These are phyloP conservation scores for Linnemannia exigua DNA, from an alignment of 192 early-diverging fungal species.

Conservation along the genomic window DNA sequence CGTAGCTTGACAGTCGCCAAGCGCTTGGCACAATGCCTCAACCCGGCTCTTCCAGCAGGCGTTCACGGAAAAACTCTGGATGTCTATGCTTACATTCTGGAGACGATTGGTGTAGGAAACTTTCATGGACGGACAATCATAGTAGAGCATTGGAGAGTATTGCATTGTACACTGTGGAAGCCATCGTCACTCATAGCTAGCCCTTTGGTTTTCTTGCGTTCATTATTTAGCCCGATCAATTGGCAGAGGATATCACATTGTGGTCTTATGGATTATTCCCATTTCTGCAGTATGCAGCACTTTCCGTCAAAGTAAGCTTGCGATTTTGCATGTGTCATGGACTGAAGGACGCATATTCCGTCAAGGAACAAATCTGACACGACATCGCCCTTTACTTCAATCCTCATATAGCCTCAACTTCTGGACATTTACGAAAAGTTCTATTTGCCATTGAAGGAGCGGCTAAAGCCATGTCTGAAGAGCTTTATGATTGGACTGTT, in stretches of 20 bases:
- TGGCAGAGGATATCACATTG: slow-evolving; percentile 85
- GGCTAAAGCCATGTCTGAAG: slow-evolving; percentile 82
- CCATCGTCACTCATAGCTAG: background rate
- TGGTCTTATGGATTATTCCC: slow-evolving; percentile 94
- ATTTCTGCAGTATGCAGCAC: slow-evolving; percentile 87
- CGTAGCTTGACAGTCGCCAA: slow-evolving; percentile 88
- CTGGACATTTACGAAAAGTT: slow-evolving; percentile 81
- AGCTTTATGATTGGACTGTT: slow-evolving; percentile 85
- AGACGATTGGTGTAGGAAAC: slow-evolving; percentile 74
- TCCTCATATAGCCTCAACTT: slow-evolving; percentile 75
- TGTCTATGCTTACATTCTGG: slow-evolving; percentile 86
- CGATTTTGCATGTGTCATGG: background rate
- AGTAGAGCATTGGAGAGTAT: background rate
- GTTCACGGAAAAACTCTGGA: slow-evolving; percentile 96
- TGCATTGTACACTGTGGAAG: background rate
- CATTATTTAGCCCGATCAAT: slow-evolving; percentile 71
- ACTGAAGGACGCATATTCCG: background rate
- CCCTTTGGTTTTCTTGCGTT: slow-evolving; percentile 14
- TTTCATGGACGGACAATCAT: background rate
- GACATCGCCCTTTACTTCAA: background rate
- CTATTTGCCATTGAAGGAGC: slow-evolving; percentile 79
- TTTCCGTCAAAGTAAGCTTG: slow-evolving; percentile 77
- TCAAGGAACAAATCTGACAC: background rate
- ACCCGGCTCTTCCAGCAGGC: slow-evolving; percentile 94
- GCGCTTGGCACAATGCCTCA: slow-evolving; percentile 94